Base-by-base conservation (phyloP, 306 rosid species). In the Fragaria nilgerrensis region DNA sequence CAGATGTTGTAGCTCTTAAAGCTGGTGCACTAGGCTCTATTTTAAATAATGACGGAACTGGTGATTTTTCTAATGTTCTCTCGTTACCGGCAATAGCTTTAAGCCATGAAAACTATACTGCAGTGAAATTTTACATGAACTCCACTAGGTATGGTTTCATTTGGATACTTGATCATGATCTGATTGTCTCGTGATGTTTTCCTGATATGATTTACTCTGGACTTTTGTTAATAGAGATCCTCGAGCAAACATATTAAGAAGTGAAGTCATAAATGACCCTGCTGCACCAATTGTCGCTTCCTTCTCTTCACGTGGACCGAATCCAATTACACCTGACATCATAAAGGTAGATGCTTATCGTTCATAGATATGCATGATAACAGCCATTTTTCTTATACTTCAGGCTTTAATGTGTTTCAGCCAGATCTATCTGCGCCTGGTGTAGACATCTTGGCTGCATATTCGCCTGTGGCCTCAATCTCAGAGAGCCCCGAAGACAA, bases 291-390 rank as follows among this genome's bases (percentile, higher is more conserved):
- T 11, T 72, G 82, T 80, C 14, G 87, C 71, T 68, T 80, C 84
- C 23, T 84, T 80, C 53, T 80, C 82, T 67, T 84, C 84, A 36
- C 75, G 82, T n/a, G 84, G 87, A 23, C 87, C 78, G 7, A 80
- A 77, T 67, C 39, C 74, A 58, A 25, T 83, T 45, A 74, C 83
- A 25, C 52, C 20, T 2, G 83, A 65, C 72, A 77, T 84, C 23
- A 81, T 80, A 16, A 77, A 84, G 87, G 56, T 50, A 5, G 56
- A 50, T 50, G 9, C 22, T 19, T 17, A 50, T 5, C 15, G 9
- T 16, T 50, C 22, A 50, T 50, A 19, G n/a, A 50, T 50, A 50
- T 50, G 22, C 56, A 50, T 50, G 56, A 17, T 50, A 50, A 5
- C 22, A 50, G 5, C 3, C 7, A 50, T 5, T 17, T 17, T 50